A percentile compares a stretch with the other conserved stretches of the same genome.
Conservation (phyloP, 306 rosid genomes). For the Gastrolobium villosum region DNA sequence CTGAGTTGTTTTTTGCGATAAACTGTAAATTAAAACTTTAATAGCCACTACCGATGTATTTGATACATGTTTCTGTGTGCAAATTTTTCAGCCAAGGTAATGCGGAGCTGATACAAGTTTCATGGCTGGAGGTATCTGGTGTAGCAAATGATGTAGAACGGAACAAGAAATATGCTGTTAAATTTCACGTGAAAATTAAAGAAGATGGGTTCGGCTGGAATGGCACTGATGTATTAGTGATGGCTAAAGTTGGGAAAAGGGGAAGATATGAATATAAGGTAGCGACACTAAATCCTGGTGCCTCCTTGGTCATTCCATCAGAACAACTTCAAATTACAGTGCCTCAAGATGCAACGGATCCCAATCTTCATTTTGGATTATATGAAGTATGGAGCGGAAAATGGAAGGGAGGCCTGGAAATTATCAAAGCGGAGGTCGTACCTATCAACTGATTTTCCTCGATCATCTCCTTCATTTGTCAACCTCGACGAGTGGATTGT, state of each 20-base stretch:
- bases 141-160: rapidly evolving
- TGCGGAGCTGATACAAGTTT: slow-evolving; percentile 72
- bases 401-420: slow-evolving; percentile 87
- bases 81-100: rapidly evolving
- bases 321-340: rapidly evolving
- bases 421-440: slow-evolving; percentile 45
- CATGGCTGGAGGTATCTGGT: slow-evolving; percentile 82
- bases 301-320: rapidly evolving
- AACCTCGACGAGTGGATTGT: neutral
- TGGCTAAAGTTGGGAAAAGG: slow-evolving; percentile 76
- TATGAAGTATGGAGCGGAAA: slow-evolving; percentile 93
- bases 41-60: neutral
- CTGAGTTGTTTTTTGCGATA: too few relatives aligned
- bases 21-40: too few relatives aligned
- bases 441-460: neutral
- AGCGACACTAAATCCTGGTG: neutral
- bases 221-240: slow-evolving; percentile 55
- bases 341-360: rapidly evolving
- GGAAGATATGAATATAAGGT: slow-evolving; percentile 31
- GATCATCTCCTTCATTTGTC: neutral
- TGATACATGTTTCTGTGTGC: neutral
- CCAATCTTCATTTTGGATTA: slow-evolving; percentile 64
- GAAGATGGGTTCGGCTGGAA: slow-evolving; percentile 74
- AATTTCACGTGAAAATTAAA: slow-evolving; percentile 46
- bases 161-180: neutral